Evolutionary conservation across 1,139 yeast genomes (phyloP).

Genomic region (Suhomyces choctaworum): DNA sequence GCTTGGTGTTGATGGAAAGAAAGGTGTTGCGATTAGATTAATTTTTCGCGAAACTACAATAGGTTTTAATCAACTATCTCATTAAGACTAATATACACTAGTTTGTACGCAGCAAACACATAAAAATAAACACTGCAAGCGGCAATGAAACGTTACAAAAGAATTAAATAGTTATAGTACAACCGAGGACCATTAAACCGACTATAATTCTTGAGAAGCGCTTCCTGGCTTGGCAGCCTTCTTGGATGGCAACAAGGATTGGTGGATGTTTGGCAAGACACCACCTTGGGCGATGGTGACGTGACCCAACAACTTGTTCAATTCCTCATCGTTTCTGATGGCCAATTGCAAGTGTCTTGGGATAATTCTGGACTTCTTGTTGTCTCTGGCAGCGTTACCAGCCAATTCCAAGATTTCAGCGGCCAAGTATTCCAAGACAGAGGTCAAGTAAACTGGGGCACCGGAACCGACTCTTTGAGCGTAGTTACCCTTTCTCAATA

Average conservation of each 20-base stretch:
- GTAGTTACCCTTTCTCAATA: constrained; percentile 55
- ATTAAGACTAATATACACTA: constrained; percentile 21
- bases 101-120: constrained; percentile 14
- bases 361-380: constrained; percentile 58
- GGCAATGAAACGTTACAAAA: constrained; percentile 13
- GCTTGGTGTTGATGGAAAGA: constrained; percentile 2
- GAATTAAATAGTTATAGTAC: constrained; percentile 15
- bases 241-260: constrained; percentile 94
- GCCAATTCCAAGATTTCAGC: constrained; percentile 59
- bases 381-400: constrained; percentile 60
- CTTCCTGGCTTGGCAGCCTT: constrained; percentile 63
- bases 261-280: constrained; percentile 96
- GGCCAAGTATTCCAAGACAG: constrained; percentile 53
- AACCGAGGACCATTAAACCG: constrained; percentile 13
- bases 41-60: constrained; percentile 5
- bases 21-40: not conserved
- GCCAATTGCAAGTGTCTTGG: constrained; percentile 56
- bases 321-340: constrained; percentile 56
- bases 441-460: constrained; percentile 56
- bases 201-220: constrained; percentile 86
- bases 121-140: constrained; percentile 9
- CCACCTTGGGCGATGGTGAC: constrained; percentile 98
- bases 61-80: constrained; percentile 16
- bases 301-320: constrained; percentile 72
- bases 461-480: constrained; percentile 60